These are phyloP conservation scores for Chlamydomonas sp. DNA, from an alignment of 139 green algal genomes.

Conservation along the genomic window DNA sequence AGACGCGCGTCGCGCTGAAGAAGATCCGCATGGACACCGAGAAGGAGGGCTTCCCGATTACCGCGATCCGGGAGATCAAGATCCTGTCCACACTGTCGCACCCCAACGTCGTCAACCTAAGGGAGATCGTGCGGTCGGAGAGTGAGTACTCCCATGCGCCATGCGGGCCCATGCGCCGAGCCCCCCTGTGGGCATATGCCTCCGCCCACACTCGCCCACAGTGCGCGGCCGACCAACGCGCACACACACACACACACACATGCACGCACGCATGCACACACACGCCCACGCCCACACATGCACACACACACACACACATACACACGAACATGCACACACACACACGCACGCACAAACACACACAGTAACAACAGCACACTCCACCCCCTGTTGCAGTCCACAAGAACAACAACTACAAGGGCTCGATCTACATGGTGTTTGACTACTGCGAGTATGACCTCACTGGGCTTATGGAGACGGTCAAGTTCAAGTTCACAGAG, in stretches of 20 bases:
- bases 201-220: background rate
- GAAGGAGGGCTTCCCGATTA: constrained; percentile 99
- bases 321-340: too few relatives aligned
- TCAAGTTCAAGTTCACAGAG: constrained; percentile 56
- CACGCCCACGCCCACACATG: too few relatives aligned
- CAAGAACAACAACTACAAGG: constrained; percentile 81
- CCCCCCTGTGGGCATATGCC: background rate
- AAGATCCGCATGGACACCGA: constrained; percentile 99
- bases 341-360: too few relatives aligned
- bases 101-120: constrained; percentile 91
- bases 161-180: background rate
- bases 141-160: constrained; percentile 28
- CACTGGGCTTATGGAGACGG: constrained; percentile 81
- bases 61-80: constrained; percentile 97
- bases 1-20: constrained; percentile 81
- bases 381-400: constrained; percentile 37
- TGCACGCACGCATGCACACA: too few relatives aligned
- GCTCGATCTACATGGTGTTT: constrained; percentile 99
- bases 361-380: background rate
- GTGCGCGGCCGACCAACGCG: background rate
- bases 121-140: constrained; percentile 90
- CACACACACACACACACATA: too few relatives aligned
- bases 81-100: constrained; percentile 83
- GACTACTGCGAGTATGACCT: constrained; percentile 99
- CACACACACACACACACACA: too few relatives aligned